These are phyloP conservation scores for Fusarium clavum DNA, from an alignment of 2,329 filamentous ascomycete genomes.

Conservation along the genomic window DNA sequence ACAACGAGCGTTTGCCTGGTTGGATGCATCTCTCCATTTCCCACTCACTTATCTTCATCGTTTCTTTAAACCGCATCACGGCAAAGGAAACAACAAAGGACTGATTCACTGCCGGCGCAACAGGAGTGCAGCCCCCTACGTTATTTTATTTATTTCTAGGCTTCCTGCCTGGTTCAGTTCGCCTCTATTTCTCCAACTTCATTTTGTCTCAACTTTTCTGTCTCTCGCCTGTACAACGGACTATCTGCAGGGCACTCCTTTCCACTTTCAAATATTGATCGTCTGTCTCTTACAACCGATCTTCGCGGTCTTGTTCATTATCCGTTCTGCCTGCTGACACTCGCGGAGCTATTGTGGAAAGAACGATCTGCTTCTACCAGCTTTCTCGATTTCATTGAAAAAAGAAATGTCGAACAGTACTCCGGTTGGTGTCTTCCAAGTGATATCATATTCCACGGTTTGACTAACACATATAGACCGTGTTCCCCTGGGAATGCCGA, in stretches of 20 bases:
- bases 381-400: conserved; percentile 14
- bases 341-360: conserved; percentile 14
- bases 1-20: conserved; percentile 18
- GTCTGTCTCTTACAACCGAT: neutral
- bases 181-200: neutral
- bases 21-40: conserved; percentile 8
- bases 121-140: conserved; percentile 35
- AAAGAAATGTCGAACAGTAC: conserved; percentile 35
- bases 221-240: conserved; percentile 1
- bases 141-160: conserved; percentile 3
- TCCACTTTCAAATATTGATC: neutral
- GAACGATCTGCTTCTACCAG: conserved; percentile 7
- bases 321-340: neutral
- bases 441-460: neutral
- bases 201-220: neutral
- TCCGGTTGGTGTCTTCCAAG: conserved; percentile 32
- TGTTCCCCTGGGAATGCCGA: conserved; percentile 62
- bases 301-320: neutral
- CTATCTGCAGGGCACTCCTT: neutral
- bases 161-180: neutral
- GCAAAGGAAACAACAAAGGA: conserved; percentile 19
- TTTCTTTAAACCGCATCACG: conserved; percentile 36
- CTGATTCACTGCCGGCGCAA: conserved; percentile 36
- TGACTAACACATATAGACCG: conserved; percentile 45
- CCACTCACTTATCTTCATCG: conserved; percentile 22